phyloP scores from a whole-genome alignment of 2,329 filamentous ascomycete genomes.

The Thyridium curvatum region DNA sequence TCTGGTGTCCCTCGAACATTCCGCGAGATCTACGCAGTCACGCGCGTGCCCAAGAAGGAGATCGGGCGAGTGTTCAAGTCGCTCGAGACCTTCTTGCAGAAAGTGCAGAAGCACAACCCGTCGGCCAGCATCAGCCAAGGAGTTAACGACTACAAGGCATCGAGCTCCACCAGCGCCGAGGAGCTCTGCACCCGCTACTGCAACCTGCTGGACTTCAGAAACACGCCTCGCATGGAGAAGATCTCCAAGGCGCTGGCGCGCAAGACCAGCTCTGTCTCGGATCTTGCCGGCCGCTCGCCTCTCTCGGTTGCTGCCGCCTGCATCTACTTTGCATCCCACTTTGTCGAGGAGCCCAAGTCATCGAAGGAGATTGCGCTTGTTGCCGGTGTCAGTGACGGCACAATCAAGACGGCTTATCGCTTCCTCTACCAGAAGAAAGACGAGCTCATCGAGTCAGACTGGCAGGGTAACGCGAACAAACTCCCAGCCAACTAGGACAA shows the following conservation, averaged over 20 bases:
- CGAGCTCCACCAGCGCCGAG: conserved; percentile 70
- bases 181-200: conserved; percentile 89
- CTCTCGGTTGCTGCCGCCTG: conserved; percentile 90
- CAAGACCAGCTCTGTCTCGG: conserved; percentile 69
- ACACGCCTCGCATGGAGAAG: conserved; percentile 67
- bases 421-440: conserved; percentile 72
- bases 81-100: conserved; percentile 80
- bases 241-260: conserved; percentile 74
- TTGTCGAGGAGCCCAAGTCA: conserved; percentile 71
- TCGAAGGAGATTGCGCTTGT: conserved; percentile 84
- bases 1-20: conserved; percentile 84
- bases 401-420: conserved; percentile 93
- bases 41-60: conserved; percentile 93
- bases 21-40: conserved; percentile 88
- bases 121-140: conserved; percentile 33
- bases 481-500: conserved; percentile 52
- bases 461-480: conserved; percentile 65
- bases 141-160: conserved; percentile 66
- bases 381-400: conserved; percentile 90
- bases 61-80: conserved; percentile 94
- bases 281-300: conserved; percentile 86
- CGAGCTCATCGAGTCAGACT: conserved; percentile 67
- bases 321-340: conserved; percentile 90
- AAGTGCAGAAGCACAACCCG: conserved; percentile 56
- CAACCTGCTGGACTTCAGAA: conserved; percentile 69